Percentiles rank a stretch among this genome's conserved stretches.
phyloP scores from a whole-genome alignment of 2,329 filamentous ascomycete genomes.

The Paecilomyces sp. region DNA sequence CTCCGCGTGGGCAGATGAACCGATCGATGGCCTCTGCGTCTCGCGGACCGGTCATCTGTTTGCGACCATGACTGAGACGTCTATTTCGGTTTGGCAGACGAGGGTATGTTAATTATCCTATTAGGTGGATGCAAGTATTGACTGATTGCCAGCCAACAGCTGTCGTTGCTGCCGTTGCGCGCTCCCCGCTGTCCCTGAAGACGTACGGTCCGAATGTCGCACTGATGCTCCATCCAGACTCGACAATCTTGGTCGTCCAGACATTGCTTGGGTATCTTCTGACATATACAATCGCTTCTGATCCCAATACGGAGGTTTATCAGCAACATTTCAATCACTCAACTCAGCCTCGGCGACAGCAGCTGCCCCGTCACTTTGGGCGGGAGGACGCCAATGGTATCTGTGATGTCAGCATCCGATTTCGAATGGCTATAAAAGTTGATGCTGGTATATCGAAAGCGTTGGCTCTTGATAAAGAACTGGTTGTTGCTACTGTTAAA shows the following conservation, averaged over 20 bases:
- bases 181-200: constrained; percentile 70
- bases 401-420: constrained; percentile 80
- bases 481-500: constrained; percentile 84
- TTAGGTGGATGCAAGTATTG: constrained; percentile 11
- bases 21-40: constrained; percentile 66
- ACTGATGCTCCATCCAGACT: constrained; percentile 82
- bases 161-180: constrained; percentile 74
- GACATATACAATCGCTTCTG: constrained; percentile 85
- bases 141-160: constrained; percentile 64
- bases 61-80: constrained; percentile 75
- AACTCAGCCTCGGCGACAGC: constrained; percentile 38
- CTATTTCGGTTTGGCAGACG: constrained; percentile 93
- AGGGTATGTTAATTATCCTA: constrained; percentile 52
- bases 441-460: constrained; percentile 89
- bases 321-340: constrained; percentile 63
- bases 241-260: constrained; percentile 83
- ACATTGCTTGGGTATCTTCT: constrained; percentile 82
- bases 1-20: constrained; percentile 48
- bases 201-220: constrained; percentile 81
- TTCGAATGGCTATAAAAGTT: constrained; percentile 96
- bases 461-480: constrained; percentile 82
- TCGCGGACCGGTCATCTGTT: constrained; percentile 78
- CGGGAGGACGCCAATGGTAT: constrained; percentile 77
- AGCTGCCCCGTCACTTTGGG: constrained; percentile 49
- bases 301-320: constrained; percentile 76